Evolutionary conservation across 768 basidiomycete genomes (phyloP), one percentile per base, ranked within the genome.

Genomic region (Macrolepiota dolichaula): DNA sequence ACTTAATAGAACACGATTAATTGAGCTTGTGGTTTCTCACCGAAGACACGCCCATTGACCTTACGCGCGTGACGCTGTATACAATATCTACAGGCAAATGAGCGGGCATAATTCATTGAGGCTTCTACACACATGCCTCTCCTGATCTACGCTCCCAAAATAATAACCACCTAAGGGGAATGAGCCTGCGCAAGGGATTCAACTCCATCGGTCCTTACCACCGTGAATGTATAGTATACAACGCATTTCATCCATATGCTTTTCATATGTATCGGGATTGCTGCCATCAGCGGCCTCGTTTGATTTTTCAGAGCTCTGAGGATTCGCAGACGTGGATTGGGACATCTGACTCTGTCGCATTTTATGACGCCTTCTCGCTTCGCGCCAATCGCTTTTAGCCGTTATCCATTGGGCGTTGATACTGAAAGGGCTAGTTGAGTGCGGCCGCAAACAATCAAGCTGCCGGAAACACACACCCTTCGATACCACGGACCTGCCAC

Each of bases 401-500:
- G 86, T 86, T 51, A 96, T 85, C 94, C 94, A 96, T 71, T 96
- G 91, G 0, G 82, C 92, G 68, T 92, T 85, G 11, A 96, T 82
- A 6, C 94, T 93, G 58, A 63, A 53, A 25, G 50, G 56, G 42
- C 58, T 59, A 65, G 66, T 70, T 27, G 53, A 58, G n/a, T 62
- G 37, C 27, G 40, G 19, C 1, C 9, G 4, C 5, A 56, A 52
- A 15, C 9, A 12, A 57, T 1, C 59, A 38, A 60, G 60, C 32
- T 59, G 57, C 19, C 64, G 13, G 37, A 25, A 58, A 40, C 70
- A 70, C 72, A 67, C 67, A 85, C 94, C 94, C 95, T 55, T 83
- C 75, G 50, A 94, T 70, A 19, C 90, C 88, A 44, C 96, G 87
- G 36, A 96, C 94, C 73, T 97, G 96, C 96, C 96, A 98, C 95